Base-by-base conservation (phyloP, 352 stramenopile genomes). In the Chrysophaeum taylorii region DNA sequence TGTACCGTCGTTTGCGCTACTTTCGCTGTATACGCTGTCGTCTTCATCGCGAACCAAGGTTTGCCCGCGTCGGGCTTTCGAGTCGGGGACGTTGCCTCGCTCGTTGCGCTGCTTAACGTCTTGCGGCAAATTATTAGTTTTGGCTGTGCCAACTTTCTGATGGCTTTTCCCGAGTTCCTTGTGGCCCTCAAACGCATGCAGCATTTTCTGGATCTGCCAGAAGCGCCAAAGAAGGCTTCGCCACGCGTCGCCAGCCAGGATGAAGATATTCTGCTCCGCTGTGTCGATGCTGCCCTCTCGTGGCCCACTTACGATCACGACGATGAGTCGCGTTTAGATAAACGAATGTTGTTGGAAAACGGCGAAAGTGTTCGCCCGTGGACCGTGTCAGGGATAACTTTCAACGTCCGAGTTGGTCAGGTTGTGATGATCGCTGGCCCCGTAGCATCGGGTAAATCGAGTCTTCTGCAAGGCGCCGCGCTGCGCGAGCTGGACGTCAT, bases 371-470 rank as follows among this genome's bases (percentile, higher is more conserved):
- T n/a, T n/a, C n/a, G n/a, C n/a, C n/a, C n/a, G n/a, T n/a, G n/a
- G n/a, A n/a, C n/a, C n/a, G n/a, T n/a, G n/a, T n/a, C n/a, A n/a
- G n/a, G 72, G 33, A 74, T 89, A 16, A 87, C 81, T 2, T 74
- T 92, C 14, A 73, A 72, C 23, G 83, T 93, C 54, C 75, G 78
- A 1, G 80, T 78, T 48, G 85, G 87, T 9, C 78, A 93, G 64
- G 74, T 96, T 1, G 89, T 92, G 7, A 36, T 4, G 18, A n/a
- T 63, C 5, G 29, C 2, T 2, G 52, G 25, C 52, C 7, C 25
- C 27, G n/a, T 63, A 25, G 52, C 9, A 2, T 9, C 5, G 27
- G 25, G 52, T 7, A 63, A 63, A 25, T 9, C 7, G 15, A 37
- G 15, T 5, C 4, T 62, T 9, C 23, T 62, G n/a, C 50, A 31